Base-by-base conservation (phyloP, 768 basidiomycete species). In the Obba rivulosa region DNA sequence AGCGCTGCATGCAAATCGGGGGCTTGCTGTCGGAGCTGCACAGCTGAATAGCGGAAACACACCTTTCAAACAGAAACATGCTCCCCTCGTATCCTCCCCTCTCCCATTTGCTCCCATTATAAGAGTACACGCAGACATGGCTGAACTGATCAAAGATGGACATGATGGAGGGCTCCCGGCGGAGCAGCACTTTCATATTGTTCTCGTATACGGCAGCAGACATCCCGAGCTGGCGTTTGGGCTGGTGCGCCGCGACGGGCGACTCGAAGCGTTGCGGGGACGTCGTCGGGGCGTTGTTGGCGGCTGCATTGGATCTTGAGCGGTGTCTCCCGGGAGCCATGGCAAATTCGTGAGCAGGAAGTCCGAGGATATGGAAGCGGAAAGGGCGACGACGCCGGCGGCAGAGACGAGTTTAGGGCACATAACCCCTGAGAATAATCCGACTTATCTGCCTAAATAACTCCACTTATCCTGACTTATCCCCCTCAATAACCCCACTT, bases 11-110 rank as follows among this genome's bases (percentile, higher is more conserved):
- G n/a, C n/a, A n/a, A n/a, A n/a, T n/a, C n/a, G n/a, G n/a, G n/a
- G n/a, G n/a, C 25, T 13, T 22, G 20, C 3, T 28, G 28, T 35
- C 25, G 18, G n/a, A 37, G 2, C 10, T 17, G 28, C 17, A 13
- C 23, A 25, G 21, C n/a, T n/a, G n/a, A n/a, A n/a, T n/a, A n/a
- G n/a, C n/a, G n/a, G 22, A 45, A 34, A 71, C 79, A 55, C 56
- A 89, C 88, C 88, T 74, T 69, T 92, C 88, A 58, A 86, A 89
- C 56, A 92, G 71, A 68, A 92, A 92, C 81, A 92, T 88, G 67
- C 79, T 85, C n/a, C 89, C 90, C 63, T 92, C 89, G 61, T 67
- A 86, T 37, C 88, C 88, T 51, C 85, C 79, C 65, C 89, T 90
- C 65, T 82, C 80, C 89, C 89, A 92, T 60, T 80, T 83, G 57